These are phyloP conservation scores for Mangifera indica DNA, from an alignment of 345 rosid species.

Conservation along the genomic window DNA sequence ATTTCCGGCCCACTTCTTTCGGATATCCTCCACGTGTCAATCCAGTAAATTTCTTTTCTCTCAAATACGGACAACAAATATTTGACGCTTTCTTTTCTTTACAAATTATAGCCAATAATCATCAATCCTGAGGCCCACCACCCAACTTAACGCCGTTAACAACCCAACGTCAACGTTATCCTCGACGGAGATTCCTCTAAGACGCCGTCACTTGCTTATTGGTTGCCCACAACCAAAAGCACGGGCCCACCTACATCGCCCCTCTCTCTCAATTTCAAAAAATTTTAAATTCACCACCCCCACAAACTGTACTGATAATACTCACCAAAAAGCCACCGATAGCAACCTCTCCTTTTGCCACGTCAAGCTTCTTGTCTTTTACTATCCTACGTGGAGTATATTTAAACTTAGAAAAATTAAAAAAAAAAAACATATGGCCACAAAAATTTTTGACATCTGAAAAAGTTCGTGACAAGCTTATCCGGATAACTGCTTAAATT, in stretches of 20 bases:
- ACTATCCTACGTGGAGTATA: conserved; percentile 24
- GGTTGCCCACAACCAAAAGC: no score
- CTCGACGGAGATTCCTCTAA: conserved; percentile 25
- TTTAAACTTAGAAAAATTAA: neutral
- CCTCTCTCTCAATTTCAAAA: conserved; percentile 6
- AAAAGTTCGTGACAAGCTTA: conserved; percentile 21
- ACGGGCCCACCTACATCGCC: neutral
- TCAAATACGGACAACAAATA: neutral
- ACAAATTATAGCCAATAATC: neutral
- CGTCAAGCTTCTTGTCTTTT: conserved; percentile 13
- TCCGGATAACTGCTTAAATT: conserved; percentile 20
- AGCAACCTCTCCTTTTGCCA: conserved; percentile 25
- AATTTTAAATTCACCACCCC: neutral
- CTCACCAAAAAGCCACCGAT: conserved; percentile 40
- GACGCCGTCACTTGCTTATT: conserved; percentile 27
- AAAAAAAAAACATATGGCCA: conserved; percentile 2
- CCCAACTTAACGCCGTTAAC: conserved; percentile 32
- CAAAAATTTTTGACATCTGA: neutral
- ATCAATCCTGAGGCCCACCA: conserved; percentile 25
- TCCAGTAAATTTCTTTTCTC: neutral
- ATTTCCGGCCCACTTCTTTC: neutral
- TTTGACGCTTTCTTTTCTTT: neutral
- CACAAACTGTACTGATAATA: conserved; percentile 23
- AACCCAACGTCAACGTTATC: conserved; percentile 21
- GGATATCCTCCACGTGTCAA: conserved; percentile 16